A percentile compares a stretch with the other conserved stretches of the same genome.
These are phyloP conservation scores for Halocafeteria seosinensis DNA, from an alignment of 108 stramenopile genomes.

Conservation along the genomic window DNA sequence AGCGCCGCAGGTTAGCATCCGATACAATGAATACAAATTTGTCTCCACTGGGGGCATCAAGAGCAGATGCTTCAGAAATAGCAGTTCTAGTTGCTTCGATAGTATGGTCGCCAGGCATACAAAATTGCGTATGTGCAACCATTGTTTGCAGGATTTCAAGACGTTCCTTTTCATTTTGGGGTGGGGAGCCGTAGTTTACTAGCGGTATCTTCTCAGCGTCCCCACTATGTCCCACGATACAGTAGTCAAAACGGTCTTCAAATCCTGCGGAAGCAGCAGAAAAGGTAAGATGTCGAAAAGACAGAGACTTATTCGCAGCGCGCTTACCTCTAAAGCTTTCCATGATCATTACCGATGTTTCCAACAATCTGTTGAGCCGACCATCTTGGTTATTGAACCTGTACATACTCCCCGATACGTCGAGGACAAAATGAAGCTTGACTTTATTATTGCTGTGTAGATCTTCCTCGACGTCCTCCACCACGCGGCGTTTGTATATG, in stretches of 20 bases:
- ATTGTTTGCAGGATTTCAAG: slow-evolving; percentile 52
- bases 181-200: slow-evolving; percentile 11
- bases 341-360: slow-evolving; percentile 66
- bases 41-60: slow-evolving; percentile 15
- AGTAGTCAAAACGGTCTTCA: slow-evolving; percentile 29
- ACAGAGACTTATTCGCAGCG: too few relatives aligned
- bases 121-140: slow-evolving; percentile 74
- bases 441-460: not conserved
- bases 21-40: slow-evolving; percentile 49
- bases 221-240: slow-evolving; percentile 30
- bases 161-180: slow-evolving; percentile 35
- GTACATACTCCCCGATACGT: slow-evolving; percentile 63
- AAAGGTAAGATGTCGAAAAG: too few relatives aligned
- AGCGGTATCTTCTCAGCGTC: slow-evolving; percentile 9
- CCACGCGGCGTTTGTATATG: slow-evolving; percentile 61
- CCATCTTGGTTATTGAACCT: slow-evolving; percentile 66
- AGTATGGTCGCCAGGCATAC: slow-evolving; percentile 55
- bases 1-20: slow-evolving; percentile 65
- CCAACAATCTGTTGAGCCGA: slow-evolving; percentile 51
- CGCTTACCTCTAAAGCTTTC: slow-evolving; percentile 39
- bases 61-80: slow-evolving; percentile 18
- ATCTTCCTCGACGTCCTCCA: slow-evolving; percentile 9
- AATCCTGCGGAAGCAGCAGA: too few relatives aligned
- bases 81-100: slow-evolving; percentile 57
- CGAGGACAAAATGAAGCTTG: slow-evolving; percentile 50